These are phyloP conservation scores for Neophaeococcomyces mojaviensis DNA, from an alignment of 2,329 filamentous ascomycete species.

Conservation along the genomic window DNA sequence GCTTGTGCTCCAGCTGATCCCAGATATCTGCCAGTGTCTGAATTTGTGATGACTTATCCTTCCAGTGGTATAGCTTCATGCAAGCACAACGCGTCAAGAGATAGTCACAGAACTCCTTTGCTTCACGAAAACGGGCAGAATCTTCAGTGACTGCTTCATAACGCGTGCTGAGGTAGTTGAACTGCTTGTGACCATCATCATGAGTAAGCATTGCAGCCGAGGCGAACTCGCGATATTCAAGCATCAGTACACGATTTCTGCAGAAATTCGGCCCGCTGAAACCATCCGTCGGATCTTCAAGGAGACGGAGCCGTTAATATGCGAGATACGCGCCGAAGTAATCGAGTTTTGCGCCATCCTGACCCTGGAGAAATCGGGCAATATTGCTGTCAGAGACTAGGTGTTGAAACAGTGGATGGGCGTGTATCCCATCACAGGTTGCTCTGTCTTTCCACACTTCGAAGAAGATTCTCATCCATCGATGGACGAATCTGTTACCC, in stretches of 20 bases:
- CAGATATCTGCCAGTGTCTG: too few species aligned
- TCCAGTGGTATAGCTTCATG: too few species aligned
- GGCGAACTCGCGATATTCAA: neutral
- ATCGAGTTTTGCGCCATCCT: too few species aligned
- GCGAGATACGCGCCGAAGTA: too few species aligned
- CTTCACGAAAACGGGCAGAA: neutral
- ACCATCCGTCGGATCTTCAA: neutral
- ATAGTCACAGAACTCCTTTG: neutral
- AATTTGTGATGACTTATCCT: too few species aligned
- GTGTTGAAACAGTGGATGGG: constrained; percentile 36
- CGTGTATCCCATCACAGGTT: constrained; percentile 46
- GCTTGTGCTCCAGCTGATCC: too few species aligned
- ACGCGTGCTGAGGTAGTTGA: neutral
- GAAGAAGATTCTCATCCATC: constrained; percentile 45
- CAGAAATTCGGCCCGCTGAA: neutral
- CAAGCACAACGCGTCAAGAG: too few species aligned
- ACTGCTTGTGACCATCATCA: neutral
- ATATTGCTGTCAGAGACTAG: too few species aligned
- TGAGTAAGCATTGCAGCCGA: neutral
- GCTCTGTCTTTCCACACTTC: constrained; percentile 46
- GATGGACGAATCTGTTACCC: constrained; percentile 43
- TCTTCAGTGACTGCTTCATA: neutral
- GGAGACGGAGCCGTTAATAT: neutral
- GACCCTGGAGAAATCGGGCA: too few species aligned
- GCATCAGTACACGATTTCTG: neutral